Percentiles rank a stretch among this genome's conserved stretches.
These are phyloP conservation scores for Rosellinia necatrix DNA, from an alignment of 2,329 filamentous ascomycete genomes.

Conservation along the genomic window DNA sequence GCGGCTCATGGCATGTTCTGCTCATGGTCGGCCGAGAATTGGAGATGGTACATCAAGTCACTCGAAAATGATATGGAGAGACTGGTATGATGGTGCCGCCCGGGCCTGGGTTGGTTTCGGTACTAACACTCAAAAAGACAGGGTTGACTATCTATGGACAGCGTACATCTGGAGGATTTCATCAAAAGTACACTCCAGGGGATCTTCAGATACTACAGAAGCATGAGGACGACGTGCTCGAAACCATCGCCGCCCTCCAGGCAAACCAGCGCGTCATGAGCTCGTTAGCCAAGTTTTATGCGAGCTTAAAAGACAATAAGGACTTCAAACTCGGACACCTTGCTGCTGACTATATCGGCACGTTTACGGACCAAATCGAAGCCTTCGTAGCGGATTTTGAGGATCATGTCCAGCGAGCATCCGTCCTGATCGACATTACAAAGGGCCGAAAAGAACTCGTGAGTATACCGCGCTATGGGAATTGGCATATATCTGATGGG, in stretches of 20 bases:
- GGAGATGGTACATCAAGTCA: conserved; percentile 47
- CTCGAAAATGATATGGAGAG: conserved; percentile 43
- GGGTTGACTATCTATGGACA: conserved; percentile 30
- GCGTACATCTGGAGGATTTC: conserved; percentile 15
- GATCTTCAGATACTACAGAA: conserved; percentile 44
- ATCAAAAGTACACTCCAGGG: conserved; percentile 30
- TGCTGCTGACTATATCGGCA: conserved; percentile 34
- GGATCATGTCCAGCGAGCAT: conserved; percentile 44
- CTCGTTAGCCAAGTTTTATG: conserved; percentile 39
- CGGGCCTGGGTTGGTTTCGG: neutral
- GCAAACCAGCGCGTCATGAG: conserved; percentile 45
- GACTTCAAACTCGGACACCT: conserved; percentile 31
- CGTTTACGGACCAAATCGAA: conserved; percentile 39
- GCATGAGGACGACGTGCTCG: conserved; percentile 45
- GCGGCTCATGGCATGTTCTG: conserved; percentile 45
- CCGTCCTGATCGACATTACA: conserved; percentile 42
- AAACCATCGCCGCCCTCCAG: conserved; percentile 44
- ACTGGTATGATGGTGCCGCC: conserved; percentile 32
- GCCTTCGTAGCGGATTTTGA: conserved; percentile 43
- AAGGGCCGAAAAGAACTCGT: conserved; percentile 44
- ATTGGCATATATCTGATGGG: neutral
- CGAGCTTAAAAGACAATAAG: conserved; percentile 27
- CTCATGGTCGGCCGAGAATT: conserved; percentile 49
- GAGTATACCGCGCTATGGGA: conserved; percentile 2
- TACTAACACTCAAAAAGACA: conserved; percentile 25